Base-by-base conservation (phyloP, 2,329 filamentous ascomycete species). In the Aspergillus candidus region DNA sequence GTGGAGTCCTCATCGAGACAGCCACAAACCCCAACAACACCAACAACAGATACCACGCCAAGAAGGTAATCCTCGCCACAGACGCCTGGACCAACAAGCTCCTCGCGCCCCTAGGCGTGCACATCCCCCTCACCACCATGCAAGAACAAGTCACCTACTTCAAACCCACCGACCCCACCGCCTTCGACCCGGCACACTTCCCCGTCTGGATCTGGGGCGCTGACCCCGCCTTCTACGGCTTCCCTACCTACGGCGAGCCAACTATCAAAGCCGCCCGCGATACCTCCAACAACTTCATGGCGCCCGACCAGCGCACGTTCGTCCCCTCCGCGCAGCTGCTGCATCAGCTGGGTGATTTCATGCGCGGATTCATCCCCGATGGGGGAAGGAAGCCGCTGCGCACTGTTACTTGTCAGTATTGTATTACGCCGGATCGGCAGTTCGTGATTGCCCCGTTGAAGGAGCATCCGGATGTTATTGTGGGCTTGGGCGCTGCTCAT, bases 71-170 rank as follows among this genome's bases (percentile, higher is more conserved):
- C 12, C 47, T 60, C 11, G 50, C 57, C 10, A 45, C 57, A 0
- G 55, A 60, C 27, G 57, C 56, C 4, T 60, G 54, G 58, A 57
- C 46, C 11, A 58, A 60, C 31, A 55, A 57, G 31, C 48, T 59
- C 5, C 53, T 61, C 12, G 44, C 33, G 0, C 56, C 55, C 10
- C 50, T 61, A 3, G 43, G 32, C 1, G 33, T 42, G 8, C 44
- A 59, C 11, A 60, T 60, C 31, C 58, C 58, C 1, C 32, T 59
- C 3, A 42, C 51, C 1, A 47, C 54, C 3, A 59, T 57, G 53
- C 57, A 60, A 32, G 58, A 60, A 32, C 57, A 60, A 38, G 51
- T 60, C 2, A 61, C 58, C 13, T 59, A 60, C 43, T 60, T 48
- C 40, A 61, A 61, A 13, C 58, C 57, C 4, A 46, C 49, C 2